phyloP scores from a whole-genome alignment of 2,329 filamentous ascomycete species.

The Ceratocystis cacaofunesta region DNA sequence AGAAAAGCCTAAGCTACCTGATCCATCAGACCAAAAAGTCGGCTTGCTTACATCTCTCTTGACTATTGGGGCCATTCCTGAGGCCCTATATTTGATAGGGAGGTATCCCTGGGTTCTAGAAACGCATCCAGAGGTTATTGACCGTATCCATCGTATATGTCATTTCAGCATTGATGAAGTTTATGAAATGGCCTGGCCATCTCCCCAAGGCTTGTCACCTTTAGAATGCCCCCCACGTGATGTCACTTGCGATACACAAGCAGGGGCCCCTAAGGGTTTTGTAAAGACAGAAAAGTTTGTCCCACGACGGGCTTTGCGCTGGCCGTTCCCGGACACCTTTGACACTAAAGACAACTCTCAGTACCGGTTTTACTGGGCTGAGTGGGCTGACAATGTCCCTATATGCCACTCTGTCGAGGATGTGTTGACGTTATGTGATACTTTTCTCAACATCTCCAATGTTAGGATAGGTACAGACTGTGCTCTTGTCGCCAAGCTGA shows the following conservation, averaged over 20 bases:
- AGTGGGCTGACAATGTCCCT: slow-evolving; percentile 88
- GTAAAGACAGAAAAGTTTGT: slow-evolving; percentile 45
- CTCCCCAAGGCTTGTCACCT: background rate
- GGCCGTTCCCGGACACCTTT: slow-evolving; percentile 67
- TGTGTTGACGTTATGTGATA: slow-evolving; percentile 71
- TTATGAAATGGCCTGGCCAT: slow-evolving; percentile 24
- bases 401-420: slow-evolving; percentile 84
- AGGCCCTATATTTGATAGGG: slow-evolving; percentile 82
- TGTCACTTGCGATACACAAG: slow-evolving; percentile 43
- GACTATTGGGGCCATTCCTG: slow-evolving; percentile 80
- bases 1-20: slow-evolving; percentile 42
- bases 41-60: slow-evolving; percentile 70
- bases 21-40: slow-evolving; percentile 78
- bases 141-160: slow-evolving; percentile 69
- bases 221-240: slow-evolving; percentile 9
- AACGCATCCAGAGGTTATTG: slow-evolving; percentile 64
- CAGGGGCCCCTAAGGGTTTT: slow-evolving; percentile 51
- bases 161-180: slow-evolving; percentile 71
- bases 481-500: slow-evolving; percentile 61
- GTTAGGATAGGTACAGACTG: slow-evolving; percentile 80
- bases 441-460: slow-evolving; percentile 71
- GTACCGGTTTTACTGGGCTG: slow-evolving; percentile 93
- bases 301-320: slow-evolving; percentile 56
- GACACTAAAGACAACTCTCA: slow-evolving; percentile 62
- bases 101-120: slow-evolving; percentile 88